These are phyloP conservation scores for Hypoxylon fragiforme DNA, from an alignment of 495 filamentous ascomycete species.

Conservation along the genomic window DNA sequence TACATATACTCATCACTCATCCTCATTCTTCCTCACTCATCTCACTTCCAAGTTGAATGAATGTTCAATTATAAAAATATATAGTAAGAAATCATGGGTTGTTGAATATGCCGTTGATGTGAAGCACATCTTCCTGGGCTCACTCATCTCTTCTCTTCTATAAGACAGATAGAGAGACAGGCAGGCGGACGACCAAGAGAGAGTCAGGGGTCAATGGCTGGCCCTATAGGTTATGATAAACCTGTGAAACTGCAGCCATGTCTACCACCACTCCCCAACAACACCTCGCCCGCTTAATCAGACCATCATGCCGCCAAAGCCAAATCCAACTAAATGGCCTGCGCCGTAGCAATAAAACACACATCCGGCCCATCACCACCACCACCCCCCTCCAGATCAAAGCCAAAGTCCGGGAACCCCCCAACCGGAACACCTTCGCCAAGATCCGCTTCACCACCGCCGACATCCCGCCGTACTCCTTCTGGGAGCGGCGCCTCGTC, in stretches of 20 bases:
- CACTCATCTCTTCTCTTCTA: too few relatives aligned
- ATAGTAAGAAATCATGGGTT: too few relatives aligned
- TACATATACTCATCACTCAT: background rate
- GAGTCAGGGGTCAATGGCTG: background rate
- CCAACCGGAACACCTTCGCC: slow-evolving; percentile 2
- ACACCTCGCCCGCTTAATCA: background rate
- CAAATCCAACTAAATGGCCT: background rate
- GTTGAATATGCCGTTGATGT: too few relatives aligned
- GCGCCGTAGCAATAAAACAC: too few relatives aligned
- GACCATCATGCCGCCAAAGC: background rate
- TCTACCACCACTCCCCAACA: background rate
- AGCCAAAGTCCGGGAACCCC: background rate
- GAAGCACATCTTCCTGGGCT: too few relatives aligned
- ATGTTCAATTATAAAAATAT: background rate
- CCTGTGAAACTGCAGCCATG: background rate
- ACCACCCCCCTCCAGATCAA: background rate
- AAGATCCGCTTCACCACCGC: slow-evolving; percentile 17
- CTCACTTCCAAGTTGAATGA: background rate
- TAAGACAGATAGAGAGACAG: too few relatives aligned
- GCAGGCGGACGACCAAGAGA: too few relatives aligned
- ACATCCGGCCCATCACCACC: too few relatives aligned
- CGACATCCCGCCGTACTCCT: slow-evolving; percentile 33
- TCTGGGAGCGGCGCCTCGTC: slow-evolving; percentile 22
- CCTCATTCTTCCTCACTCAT: background rate
- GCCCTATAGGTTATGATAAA: background rate